Evolutionary conservation across 106 monocot genomes (phyloP).

Genomic region (Phalaenopsis aphrodite): DNA sequence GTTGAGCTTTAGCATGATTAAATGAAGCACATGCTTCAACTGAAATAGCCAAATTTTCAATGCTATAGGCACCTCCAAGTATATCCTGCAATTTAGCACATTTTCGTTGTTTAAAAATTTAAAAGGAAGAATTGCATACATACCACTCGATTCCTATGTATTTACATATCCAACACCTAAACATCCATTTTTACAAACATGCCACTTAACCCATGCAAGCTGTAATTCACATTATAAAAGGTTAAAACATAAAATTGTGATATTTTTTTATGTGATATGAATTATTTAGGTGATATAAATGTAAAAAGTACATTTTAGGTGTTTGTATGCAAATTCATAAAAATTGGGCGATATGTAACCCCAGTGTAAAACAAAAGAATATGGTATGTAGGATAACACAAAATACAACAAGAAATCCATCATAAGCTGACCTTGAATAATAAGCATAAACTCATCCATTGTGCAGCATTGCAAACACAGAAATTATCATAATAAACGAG

Average conservation of each 20-base stretch:
- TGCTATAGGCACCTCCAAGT: conserved; percentile 43
- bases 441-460: conserved; percentile 58
- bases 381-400: background rate
- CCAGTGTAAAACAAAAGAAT: background rate
- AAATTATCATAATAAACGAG: conserved; percentile 81
- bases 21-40: conserved; percentile 56
- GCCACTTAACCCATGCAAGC: too few species aligned
- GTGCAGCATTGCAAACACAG: conserved; percentile 39
- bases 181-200: too few species aligned
- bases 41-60: conserved; percentile 63
- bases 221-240: too few species aligned
- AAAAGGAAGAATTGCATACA: too few species aligned
- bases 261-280: too few species aligned
- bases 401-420: background rate
- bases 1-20: conserved; percentile 50
- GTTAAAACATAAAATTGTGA: too few species aligned
- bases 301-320: too few species aligned
- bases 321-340: too few species aligned
- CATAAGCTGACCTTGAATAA: conserved; percentile 55
- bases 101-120: background rate
- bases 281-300: too few species aligned
- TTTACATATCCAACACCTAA: too few species aligned
- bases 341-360: too few species aligned
- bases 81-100: conserved; percentile 36
- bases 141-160: too few species aligned